Evolutionary conservation across 805 yeast genomes (phyloP).

Genomic region (Vanderwaltozyma yarrowii): DNA sequence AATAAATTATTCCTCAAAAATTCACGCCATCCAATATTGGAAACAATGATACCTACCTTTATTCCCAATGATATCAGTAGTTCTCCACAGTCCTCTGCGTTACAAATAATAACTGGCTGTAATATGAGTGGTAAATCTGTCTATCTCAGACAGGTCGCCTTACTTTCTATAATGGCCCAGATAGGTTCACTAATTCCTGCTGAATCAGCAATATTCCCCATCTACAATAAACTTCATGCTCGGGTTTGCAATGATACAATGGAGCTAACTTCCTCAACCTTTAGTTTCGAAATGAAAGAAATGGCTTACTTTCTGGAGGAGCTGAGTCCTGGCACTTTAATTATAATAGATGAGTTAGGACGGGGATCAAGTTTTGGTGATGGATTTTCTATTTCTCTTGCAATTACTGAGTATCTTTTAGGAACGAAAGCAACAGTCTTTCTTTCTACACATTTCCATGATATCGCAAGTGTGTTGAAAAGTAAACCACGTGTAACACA

Average conservation of each 20-base stretch:
- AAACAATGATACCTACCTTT: constrained; percentile 20
- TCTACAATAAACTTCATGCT: constrained; percentile 32
- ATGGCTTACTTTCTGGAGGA: constrained; percentile 36
- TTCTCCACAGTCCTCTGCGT: constrained; percentile 28
- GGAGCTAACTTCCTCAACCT: constrained; percentile 32
- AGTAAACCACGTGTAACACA: constrained; percentile 29
- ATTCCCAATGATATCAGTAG: constrained; percentile 34
- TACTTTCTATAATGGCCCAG: constrained; percentile 44
- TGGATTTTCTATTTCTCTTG: constrained; percentile 42
- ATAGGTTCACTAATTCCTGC: constrained; percentile 47
- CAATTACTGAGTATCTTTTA: constrained; percentile 33
- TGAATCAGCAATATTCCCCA: constrained; percentile 32
- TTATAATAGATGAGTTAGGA: constrained; percentile 48
- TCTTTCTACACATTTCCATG: constrained; percentile 37
- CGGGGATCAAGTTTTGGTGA: constrained; percentile 42
- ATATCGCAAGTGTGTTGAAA: constrained; percentile 31
- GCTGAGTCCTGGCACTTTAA: constrained; percentile 24
- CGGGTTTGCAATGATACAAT: constrained; percentile 30
- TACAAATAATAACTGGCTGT: constrained; percentile 47
- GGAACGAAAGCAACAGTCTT: constrained; percentile 26
- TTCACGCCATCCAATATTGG: constrained; percentile 37
- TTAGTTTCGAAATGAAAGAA: constrained; percentile 39
- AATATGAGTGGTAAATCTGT: constrained; percentile 58
- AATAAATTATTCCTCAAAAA: constrained; percentile 22
- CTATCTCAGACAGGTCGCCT: constrained; percentile 41